These are phyloP conservation scores for Eucalyptus decipiens DNA, from an alignment of 345 rosid genomes.

Conservation along the genomic window DNA sequence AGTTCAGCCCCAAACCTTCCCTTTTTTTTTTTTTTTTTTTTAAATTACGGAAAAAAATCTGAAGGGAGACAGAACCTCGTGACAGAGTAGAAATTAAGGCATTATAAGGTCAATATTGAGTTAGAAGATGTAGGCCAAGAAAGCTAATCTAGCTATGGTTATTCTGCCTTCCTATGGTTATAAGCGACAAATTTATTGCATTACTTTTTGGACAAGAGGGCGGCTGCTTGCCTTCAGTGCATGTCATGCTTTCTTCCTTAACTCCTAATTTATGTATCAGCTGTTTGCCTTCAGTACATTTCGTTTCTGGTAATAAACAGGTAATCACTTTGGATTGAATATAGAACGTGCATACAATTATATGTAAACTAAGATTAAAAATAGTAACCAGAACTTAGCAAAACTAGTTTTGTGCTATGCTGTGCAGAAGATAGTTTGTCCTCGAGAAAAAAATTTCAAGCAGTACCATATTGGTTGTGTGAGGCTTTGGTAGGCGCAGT, in stretches of 20 bases:
- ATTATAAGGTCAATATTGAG: background rate
- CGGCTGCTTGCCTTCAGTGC: background rate
- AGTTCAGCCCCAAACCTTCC: background rate
- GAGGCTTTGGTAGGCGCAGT: background rate
- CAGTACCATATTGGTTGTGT: background rate
- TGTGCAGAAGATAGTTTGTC: background rate
- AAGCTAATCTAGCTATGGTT: background rate
- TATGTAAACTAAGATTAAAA: background rate
- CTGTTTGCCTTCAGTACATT: background rate
- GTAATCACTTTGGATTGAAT: background rate
- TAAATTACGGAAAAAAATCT: background rate
- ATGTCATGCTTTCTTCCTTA: background rate
- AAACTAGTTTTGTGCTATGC: background rate
- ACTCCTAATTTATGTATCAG: background rate
- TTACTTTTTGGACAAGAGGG: background rate
- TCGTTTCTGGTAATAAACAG: background rate
- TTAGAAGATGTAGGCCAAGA: background rate
- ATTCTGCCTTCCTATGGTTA: background rate
- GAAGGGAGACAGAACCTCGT: background rate
- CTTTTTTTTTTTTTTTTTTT: too few species aligned
- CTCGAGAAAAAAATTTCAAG: background rate
- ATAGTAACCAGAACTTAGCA: background rate
- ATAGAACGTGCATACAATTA: background rate
- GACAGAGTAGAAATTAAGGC: background rate
- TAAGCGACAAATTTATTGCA: background rate